phyloP scores from a whole-genome alignment of 1,284 basidiomycete species.

The Lentinula novae-zelandiae region DNA sequence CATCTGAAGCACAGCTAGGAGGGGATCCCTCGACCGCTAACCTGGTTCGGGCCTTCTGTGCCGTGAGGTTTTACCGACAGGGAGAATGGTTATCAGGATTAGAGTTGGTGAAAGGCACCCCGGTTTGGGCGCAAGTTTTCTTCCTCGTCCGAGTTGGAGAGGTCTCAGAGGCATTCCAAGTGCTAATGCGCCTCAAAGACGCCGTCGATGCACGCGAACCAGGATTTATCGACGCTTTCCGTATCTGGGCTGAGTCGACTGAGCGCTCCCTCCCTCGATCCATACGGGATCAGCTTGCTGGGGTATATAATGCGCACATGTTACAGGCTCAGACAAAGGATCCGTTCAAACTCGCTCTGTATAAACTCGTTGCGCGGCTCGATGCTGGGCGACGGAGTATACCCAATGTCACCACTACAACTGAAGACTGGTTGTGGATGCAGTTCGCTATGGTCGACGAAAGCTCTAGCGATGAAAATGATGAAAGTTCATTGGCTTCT shows the following conservation, averaged over 20 bases:
- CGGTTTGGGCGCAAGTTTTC: constrained; percentile 92
- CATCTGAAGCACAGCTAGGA: constrained; percentile 85
- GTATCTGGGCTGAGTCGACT: constrained; percentile 81
- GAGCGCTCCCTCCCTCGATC: constrained; percentile 75
- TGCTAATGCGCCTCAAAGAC: constrained; percentile 70
- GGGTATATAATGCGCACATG: constrained; percentile 92
- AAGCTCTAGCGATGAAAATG: constrained; percentile 45
- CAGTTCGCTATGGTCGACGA: constrained; percentile 84
- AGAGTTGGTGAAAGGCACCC: constrained; percentile 83
- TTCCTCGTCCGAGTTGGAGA: constrained; percentile 90
- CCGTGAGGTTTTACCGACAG: constrained; percentile 76
- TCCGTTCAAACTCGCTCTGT: constrained; percentile 94
- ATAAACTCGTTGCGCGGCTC: constrained; percentile 93
- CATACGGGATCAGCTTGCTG: constrained; percentile 81
- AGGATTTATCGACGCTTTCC: constrained; percentile 83
- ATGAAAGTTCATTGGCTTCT: constrained; percentile 76
- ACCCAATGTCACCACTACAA: constrained; percentile 83
- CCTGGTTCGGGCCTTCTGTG: constrained; percentile 83
- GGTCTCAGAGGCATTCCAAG: constrained; percentile 73
- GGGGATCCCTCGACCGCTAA: constrained; percentile 90
- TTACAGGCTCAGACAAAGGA: constrained; percentile 82
- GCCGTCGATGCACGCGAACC: constrained; percentile 81
- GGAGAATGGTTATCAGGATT: constrained; percentile 84
- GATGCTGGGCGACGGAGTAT: constrained; percentile 83
- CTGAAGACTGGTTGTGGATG: constrained; percentile 99